A percentile compares a stretch with the other conserved stretches of the same genome.
Evolutionary conservation across 1,284 basidiomycete genomes (phyloP).

Genomic region (Fistulinella cinereoalba): DNA sequence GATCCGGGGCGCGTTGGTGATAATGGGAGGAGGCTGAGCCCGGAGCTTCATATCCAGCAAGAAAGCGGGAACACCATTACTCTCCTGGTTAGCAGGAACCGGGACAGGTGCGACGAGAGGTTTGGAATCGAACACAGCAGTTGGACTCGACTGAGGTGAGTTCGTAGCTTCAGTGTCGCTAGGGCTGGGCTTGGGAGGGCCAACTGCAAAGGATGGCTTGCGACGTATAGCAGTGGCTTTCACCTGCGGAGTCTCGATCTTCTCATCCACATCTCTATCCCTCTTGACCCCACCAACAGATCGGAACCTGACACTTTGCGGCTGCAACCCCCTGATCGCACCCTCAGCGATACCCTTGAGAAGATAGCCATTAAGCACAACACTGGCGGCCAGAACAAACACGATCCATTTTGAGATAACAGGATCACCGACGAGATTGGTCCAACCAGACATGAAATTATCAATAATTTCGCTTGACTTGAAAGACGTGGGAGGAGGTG

Average conservation of each 20-base stretch:
- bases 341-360: conserved; percentile 74
- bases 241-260: conserved; percentile 14
- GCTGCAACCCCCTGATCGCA: conserved; percentile 40
- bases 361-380: conserved; percentile 92
- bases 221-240: conserved; percentile 15
- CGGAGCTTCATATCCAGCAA: conserved; percentile 49
- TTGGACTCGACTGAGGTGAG: conserved; percentile 17
- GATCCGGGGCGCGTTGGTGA: conserved; percentile 15
- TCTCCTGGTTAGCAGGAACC: conserved; percentile 18
- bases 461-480: conserved; percentile 54
- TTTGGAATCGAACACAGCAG: conserved; percentile 11
- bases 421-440: conserved; percentile 91
- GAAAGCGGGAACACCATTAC: conserved; percentile 38
- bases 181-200: conserved; percentile 15
- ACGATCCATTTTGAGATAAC: conserved; percentile 97
- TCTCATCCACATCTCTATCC: conserved; percentile 28
- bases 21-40: conserved; percentile 27
- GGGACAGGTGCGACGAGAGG: conserved; percentile 28
- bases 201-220: conserved; percentile 28
- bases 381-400: conserved; percentile 80
- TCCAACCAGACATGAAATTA: conserved; percentile 93
- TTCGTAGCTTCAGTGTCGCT: conserved; percentile 16
- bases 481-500: conserved; percentile 24
- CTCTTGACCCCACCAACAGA: conserved; percentile 33
- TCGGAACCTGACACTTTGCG: conserved; percentile 47